Conservation (phyloP, 208 protist species). For the Endotrypanum monterogeii region DNA sequence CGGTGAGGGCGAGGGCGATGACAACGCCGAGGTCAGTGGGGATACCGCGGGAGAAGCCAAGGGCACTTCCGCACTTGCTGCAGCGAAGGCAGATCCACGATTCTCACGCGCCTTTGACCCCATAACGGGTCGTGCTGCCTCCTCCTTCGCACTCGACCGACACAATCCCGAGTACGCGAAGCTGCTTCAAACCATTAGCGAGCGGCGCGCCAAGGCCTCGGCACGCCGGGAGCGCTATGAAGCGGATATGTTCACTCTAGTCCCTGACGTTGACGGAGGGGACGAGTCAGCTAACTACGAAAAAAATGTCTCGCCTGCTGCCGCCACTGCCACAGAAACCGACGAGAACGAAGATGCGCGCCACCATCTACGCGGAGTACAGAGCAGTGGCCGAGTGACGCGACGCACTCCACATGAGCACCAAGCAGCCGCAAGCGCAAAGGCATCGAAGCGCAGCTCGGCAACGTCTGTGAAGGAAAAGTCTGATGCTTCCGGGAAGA, state of each 20-base stretch:
- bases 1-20: constrained; percentile 17
- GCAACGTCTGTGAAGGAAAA: not conserved
- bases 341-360: constrained; percentile 57
- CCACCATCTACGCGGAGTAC: constrained; percentile 71
- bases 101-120: constrained; percentile 73
- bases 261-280: constrained; percentile 48
- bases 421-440: constrained; percentile 1
- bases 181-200: constrained; percentile 75
- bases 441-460: constrained; percentile 14
- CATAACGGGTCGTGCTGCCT: constrained; percentile 32
- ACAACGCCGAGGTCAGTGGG: not conserved
- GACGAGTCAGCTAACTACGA: constrained; percentile 4
- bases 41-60: constrained; percentile 1
- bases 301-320: not conserved
- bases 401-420: constrained; percentile 6
- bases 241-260: constrained; percentile 73
- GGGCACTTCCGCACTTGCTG: constrained; percentile 30
- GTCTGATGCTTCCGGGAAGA: constrained; percentile 6
- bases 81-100: constrained; percentile 65
- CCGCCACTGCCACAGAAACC: constrained; percentile 3
- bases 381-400: constrained; percentile 66
- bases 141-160: constrained; percentile 73
- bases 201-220: constrained; percentile 69
- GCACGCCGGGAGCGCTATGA: constrained; percentile 75
- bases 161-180: constrained; percentile 85